Evolutionary conservation across 1,284 basidiomycete species (phyloP).

Genomic region (Sporisorium iseilematis-ciliati): DNA sequence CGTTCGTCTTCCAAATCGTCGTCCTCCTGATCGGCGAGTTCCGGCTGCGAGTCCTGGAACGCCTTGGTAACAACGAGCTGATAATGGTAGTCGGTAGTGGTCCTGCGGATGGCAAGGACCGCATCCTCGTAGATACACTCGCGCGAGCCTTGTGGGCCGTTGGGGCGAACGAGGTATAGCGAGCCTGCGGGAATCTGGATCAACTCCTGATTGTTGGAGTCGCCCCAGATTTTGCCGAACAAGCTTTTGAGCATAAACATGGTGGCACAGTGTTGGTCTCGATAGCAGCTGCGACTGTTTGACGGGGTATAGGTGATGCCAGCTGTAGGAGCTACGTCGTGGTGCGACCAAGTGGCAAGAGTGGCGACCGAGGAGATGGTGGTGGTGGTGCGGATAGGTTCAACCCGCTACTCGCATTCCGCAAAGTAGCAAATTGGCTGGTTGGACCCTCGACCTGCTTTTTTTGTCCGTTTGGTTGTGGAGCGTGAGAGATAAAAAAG

Average conservation of each 20-base stretch:
- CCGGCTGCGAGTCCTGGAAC: conserved; percentile 94
- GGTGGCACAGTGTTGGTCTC: conserved; percentile 38
- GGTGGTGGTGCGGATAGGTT: conserved; percentile 25
- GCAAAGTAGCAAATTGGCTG: background rate
- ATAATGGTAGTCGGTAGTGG: conserved; percentile 86
- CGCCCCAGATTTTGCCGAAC: conserved; percentile 89
- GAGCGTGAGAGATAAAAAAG: conserved; percentile 12
- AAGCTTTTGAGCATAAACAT: conserved; percentile 86
- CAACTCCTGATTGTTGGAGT: conserved; percentile 72
- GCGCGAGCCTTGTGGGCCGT: conserved; percentile 87
- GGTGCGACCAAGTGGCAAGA: background rate
- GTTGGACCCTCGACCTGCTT: conserved; percentile 10
- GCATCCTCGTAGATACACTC: conserved; percentile 99
- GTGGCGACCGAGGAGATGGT: conserved; percentile 20
- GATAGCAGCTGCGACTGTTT: background rate
- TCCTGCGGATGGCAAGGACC: conserved; percentile 89
- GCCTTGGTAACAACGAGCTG: conserved; percentile 94
- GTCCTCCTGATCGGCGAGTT: conserved; percentile 91
- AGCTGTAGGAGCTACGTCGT: background rate
- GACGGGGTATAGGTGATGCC: background rate
- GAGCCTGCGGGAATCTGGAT: conserved; percentile 94
- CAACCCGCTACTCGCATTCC: background rate
- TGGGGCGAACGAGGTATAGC: conserved; percentile 89
- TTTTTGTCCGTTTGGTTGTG: conserved; percentile 13
- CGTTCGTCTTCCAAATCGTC: conserved; percentile 86